Evolutionary conservation across 2,329 filamentous ascomycete species (phyloP).

Genomic region (Aspergillus fumigatus): DNA sequence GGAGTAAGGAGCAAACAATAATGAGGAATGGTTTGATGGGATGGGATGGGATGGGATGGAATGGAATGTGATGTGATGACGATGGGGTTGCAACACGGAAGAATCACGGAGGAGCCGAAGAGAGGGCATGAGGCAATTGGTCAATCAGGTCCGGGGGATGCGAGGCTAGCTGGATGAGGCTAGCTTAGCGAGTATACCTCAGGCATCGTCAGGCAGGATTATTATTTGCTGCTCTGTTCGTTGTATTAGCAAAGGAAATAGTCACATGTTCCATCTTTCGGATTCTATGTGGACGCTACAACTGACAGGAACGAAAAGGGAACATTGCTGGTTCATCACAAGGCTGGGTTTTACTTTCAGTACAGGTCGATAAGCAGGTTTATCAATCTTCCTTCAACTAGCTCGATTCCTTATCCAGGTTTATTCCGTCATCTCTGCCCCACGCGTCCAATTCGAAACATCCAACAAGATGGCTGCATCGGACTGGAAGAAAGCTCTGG

Average conservation of each 20-base stretch:
- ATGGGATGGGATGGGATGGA: constrained; percentile 12
- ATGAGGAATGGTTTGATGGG: constrained; percentile 10
- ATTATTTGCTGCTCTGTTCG: background rate
- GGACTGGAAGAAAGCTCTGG: constrained; percentile 51
- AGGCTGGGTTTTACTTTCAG: background rate
- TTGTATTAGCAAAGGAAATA: background rate
- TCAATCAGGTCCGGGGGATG: background rate
- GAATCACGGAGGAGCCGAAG: constrained; percentile 5
- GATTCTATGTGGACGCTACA: background rate
- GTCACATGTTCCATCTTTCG: constrained; percentile 1
- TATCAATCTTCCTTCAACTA: background rate
- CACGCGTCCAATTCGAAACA: background rate
- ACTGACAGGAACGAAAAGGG: background rate
- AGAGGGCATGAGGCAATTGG: background rate
- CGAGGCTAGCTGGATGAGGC: background rate
- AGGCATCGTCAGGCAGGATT: background rate
- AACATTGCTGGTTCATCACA: background rate
- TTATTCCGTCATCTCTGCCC: constrained; percentile 23
- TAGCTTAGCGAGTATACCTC: background rate
- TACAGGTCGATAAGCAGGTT: background rate
- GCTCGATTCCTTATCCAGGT: background rate
- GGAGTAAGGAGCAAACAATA: background rate
- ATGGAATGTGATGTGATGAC: constrained; percentile 14
- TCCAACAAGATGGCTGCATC: constrained; percentile 36
- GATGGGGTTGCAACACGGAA: constrained; percentile 6